Percentiles rank a stretch among this genome's conserved stretches.
phyloP scores from a whole-genome alignment of 2,329 filamentous ascomycete species.

The Sporothrix brunneoviolacea region DNA sequence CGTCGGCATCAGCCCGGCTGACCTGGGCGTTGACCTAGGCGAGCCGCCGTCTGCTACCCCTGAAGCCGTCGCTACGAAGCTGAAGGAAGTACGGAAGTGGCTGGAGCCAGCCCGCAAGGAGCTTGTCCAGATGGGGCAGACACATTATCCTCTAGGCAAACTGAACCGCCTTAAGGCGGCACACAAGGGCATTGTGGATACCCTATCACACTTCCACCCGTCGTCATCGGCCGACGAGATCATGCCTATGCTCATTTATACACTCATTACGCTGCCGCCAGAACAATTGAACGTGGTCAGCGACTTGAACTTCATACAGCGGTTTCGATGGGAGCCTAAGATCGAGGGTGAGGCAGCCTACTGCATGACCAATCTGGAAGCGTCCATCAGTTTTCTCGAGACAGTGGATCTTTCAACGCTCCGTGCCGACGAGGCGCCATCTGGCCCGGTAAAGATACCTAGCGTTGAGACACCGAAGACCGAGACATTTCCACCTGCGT shows the following conservation, averaged over 20 bases:
- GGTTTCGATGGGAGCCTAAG: conserved; percentile 78
- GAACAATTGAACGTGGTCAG: conserved; percentile 85
- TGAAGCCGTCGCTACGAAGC: conserved; percentile 51
- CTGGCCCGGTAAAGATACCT: conserved; percentile 57
- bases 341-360: conserved; percentile 93
- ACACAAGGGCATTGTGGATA: conserved; percentile 93
- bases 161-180: conserved; percentile 79
- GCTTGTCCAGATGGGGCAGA: conserved; percentile 75
- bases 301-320: conserved; percentile 89
- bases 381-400: conserved; percentile 87
- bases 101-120: conserved; percentile 65
- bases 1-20: conserved; percentile 83
- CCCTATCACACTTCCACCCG: conserved; percentile 58
- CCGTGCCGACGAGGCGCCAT: conserved; percentile 68
- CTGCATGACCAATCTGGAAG: conserved; percentile 92
- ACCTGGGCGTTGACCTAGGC: conserved; percentile 72
- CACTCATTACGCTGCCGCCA: conserved; percentile 82
- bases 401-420: conserved; percentile 90
- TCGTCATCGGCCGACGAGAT: conserved; percentile 96
- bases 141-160: conserved; percentile 84
- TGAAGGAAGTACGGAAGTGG: conserved; percentile 63
- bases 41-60: conserved; percentile 44
- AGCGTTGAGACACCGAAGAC: conserved; percentile 37
- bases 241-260: conserved; percentile 92
- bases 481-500: conserved; percentile 53